Evolutionary conservation across 2,329 filamentous ascomycete genomes (phyloP), one percentile per base, ranked within the genome.

Genomic region (Cryphonectria parasitica): DNA sequence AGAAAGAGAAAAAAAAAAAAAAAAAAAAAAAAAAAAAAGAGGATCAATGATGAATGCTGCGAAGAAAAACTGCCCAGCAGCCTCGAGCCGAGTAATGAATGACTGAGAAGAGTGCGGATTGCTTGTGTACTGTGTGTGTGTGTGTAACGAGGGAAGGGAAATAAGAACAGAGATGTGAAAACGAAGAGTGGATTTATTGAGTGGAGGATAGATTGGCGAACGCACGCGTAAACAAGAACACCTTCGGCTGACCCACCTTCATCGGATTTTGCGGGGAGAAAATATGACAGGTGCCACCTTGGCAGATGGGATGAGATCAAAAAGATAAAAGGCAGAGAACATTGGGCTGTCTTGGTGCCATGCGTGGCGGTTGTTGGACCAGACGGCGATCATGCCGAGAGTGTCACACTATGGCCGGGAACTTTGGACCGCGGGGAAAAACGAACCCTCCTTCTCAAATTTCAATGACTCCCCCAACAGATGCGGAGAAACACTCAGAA

Each of bases 341-440:
- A 41, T 67, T 31, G 64, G 54, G 58, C 43, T 43, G 41, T 43
- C 13, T 43, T 43, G 11, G 41, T 43, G 41, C 13, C 41, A 43
- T 43, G 49, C 25, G 28, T 58, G 52, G 52, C 25, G 13, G 25
- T 25, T 58, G 62, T 58, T 58, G 61, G 65, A 36, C 49, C 31
- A 66, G 64, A 64, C 49, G 69, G 63, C 61, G 69, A 70, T 70
- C 69, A 70, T 25, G 62, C 65, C 49, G 69, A 49, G 64, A 25
- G 31, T 49, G 69, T 70, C 65, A 67, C 69, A 65, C 69, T 31
- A 70, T 13, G n/a, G 8, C 31, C 64, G 64, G 64, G n/a, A 25
- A 39, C 10, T 10, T 39, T 31, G 15, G 36, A 54, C 19, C 2
- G 25, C 22, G 34, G 31, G 17, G 17, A 1, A 49, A 15, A 28